Evolutionary conservation across 2,329 filamentous ascomycete genomes (phyloP), one percentile per base, ranked within the genome.

Genomic region (Intubia oerlemansii): DNA sequence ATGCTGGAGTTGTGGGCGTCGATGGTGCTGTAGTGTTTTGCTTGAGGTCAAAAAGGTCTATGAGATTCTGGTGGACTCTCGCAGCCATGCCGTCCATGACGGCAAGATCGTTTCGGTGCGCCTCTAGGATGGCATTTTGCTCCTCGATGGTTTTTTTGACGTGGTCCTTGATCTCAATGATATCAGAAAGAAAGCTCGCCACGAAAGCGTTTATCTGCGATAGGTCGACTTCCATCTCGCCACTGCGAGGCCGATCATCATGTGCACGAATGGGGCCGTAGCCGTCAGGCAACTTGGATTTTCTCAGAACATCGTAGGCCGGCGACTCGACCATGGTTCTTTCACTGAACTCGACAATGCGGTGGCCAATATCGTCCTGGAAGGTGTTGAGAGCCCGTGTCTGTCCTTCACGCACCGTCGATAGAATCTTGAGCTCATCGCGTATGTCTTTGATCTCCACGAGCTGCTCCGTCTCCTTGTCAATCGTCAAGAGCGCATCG

Each of bases 11-110:
- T 72, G 3, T 67, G 59, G 2, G 68, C 69, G 41, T 75, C 69
- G 26, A 72, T 62, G 0, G 66, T 66, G 45, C 74, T 75, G 36
- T 66, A 67, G 33, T 75, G 67, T 43, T 74, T 74, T 76, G 69
- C 40, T 76, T 76, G 1, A 74, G 54, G 36, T 75, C 69, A 0
- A 76, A 57, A 5, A 75, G 48, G 37, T 73, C 62, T 0, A 62
- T 68, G 25, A 74, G 57, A 32, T 56, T 62, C 24, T 56, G 49
- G 40, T 72, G 71, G 34, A 72, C 63, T 14, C 59, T 55, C 32
- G 61, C 54, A 1, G 68, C 66, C 42, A 71, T 67, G 28, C 59
- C 57, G 39, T 69, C 61, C 67, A 74, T 74, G 11, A 66, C 54
- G 19, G 59, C 54, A n/a, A 73, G 54, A 34, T 74, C 68, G 34